Percentiles rank a stretch among this genome's conserved stretches.
Evolutionary conservation across 148 eudicot genomes (phyloP).

Genomic region (Chenopodium suecicum): DNA sequence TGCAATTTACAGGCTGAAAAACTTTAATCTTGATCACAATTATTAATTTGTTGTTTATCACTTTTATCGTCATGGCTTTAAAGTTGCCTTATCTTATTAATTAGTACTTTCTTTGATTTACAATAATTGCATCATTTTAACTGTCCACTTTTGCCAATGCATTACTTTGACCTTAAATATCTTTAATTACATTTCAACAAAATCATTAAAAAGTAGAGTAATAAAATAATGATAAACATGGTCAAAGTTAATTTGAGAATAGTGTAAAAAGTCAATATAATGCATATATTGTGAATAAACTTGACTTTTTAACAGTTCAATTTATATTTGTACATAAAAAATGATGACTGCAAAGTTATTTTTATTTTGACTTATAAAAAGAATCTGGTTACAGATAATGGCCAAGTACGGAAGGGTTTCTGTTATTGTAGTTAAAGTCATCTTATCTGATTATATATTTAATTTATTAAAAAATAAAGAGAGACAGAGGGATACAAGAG

Average conservation of each 20-base stretch:
- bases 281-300: background rate
- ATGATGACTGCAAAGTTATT: background rate
- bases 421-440: conserved; percentile 11
- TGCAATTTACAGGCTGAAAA: background rate
- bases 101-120: background rate
- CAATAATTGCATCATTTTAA: no score
- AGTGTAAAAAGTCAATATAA: no score
- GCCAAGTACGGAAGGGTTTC: conserved; percentile 25
- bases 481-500: conserved; percentile 19
- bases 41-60: background rate
- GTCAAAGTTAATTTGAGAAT: no score
- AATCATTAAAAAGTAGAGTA: no score
- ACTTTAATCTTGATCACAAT: background rate
- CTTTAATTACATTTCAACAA: no score
- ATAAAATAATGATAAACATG: no score
- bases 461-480: background rate
- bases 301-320: background rate
- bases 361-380: conserved; percentile 11
- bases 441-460: conserved; percentile 22
- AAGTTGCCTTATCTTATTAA: background rate
- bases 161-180: no score
- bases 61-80: background rate
- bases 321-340: background rate
- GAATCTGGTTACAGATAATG: conserved; percentile 23
- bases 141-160: no score